These are phyloP conservation scores for Phytopythium delawarense DNA, from an alignment of 352 stramenopile species.

Conservation along the genomic window DNA sequence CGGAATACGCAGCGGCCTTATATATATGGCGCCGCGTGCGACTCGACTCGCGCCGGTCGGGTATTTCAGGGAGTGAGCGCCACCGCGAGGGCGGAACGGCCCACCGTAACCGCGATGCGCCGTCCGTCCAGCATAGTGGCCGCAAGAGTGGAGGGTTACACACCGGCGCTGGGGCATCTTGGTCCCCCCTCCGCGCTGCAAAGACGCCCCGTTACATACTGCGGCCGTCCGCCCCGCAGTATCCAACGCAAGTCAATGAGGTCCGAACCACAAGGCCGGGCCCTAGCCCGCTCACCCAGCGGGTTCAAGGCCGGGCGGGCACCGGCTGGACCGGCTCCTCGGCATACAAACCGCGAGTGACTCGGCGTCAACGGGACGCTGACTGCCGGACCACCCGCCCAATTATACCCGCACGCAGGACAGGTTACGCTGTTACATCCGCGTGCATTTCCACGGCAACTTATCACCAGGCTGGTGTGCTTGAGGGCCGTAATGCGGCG, in stretches of 20 bases:
- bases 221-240: neutral
- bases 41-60: neutral
- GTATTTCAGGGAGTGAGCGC: neutral
- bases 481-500: neutral
- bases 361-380: neutral
- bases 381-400: neutral
- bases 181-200: neutral
- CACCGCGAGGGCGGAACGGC: neutral
- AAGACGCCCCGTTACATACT: neutral
- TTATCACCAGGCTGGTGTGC: neutral
- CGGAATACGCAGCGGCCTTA: neutral
- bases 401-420: no score
- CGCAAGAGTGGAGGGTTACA: constrained; percentile 4
- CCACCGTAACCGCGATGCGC: neutral
- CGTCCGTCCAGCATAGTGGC: neutral
- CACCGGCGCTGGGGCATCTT: constrained; percentile 3
- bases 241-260: neutral
- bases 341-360: neutral
- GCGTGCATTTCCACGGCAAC: no score
- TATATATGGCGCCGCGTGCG: neutral
- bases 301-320: neutral
- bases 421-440: no score
- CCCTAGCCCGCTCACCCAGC: constrained; percentile 3
- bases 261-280: neutral
- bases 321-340: constrained; percentile 2